These are phyloP conservation scores for Ceratocystis smalleyi DNA, from an alignment of 2,329 filamentous ascomycete genomes.

Conservation along the genomic window DNA sequence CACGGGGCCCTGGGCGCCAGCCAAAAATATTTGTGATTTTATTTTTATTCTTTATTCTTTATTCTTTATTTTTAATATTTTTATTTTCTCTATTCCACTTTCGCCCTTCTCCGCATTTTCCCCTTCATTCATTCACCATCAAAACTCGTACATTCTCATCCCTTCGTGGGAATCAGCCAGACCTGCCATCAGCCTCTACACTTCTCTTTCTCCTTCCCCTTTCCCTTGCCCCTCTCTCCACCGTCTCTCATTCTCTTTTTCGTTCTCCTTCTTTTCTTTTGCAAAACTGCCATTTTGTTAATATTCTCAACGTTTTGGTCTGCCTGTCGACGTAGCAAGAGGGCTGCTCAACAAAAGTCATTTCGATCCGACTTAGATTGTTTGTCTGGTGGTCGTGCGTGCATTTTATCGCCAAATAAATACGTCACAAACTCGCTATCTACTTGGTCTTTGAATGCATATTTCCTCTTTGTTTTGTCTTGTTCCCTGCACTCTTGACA, in stretches of 20 bases:
- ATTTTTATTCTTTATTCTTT: too few relatives aligned
- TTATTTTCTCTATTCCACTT: not conserved
- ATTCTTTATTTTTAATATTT: too few relatives aligned
- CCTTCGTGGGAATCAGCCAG: not conserved
- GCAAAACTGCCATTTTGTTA: not conserved
- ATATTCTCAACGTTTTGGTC: not conserved
- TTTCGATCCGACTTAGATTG: not conserved
- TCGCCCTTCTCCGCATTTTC: conserved; percentile 1
- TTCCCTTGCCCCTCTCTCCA: not conserved
- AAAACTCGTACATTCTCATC: not conserved
- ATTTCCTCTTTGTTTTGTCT: not conserved
- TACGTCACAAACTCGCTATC: not conserved
- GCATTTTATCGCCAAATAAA: conserved; percentile 5
- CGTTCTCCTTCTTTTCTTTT: not conserved
- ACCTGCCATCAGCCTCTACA: not conserved
- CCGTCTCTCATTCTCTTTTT: not conserved
- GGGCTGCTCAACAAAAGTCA: not conserved
- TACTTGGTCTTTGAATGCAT: not conserved
- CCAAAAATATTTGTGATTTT: conserved; percentile 2
- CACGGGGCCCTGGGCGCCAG: not conserved
- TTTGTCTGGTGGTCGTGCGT: not conserved
- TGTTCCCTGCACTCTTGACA: not conserved
- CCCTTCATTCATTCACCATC: not conserved
- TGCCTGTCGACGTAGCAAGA: not conserved
- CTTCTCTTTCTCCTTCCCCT: not conserved